Evolutionary conservation across 75 land plant genomes (phyloP).

Genomic region (Sequoiadendron giganteum): DNA sequence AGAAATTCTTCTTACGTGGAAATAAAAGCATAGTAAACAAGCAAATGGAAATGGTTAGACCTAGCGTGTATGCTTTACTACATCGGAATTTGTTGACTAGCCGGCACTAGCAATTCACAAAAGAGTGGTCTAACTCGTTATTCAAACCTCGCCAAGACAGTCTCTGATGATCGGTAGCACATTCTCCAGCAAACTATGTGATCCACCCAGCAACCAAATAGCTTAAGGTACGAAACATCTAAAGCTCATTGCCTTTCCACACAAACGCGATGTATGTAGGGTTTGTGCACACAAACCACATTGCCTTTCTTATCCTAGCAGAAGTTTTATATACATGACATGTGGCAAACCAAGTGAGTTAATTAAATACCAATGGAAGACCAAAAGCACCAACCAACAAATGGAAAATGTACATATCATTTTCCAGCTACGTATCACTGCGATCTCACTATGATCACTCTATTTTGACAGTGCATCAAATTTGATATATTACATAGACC

Average conservation of each 20-base stretch:
- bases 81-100: neutral
- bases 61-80: neutral
- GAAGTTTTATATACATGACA: too few relatives aligned
- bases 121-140: neutral
- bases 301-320: neutral
- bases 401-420: too few relatives aligned
- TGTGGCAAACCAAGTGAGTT: neutral
- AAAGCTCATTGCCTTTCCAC: too few relatives aligned
- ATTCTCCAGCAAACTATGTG: neutral
- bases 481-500: neutral
- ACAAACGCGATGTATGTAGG: neutral
- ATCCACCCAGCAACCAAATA: neutral
- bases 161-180: neutral
- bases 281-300: neutral
- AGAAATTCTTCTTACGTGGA: neutral
- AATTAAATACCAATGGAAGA: too few relatives aligned
- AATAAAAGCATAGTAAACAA: neutral
- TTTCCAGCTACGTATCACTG: too few relatives aligned
- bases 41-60: neutral
- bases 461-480: neutral
- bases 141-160: neutral
- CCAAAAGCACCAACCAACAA: too few relatives aligned
- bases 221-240: neutral
- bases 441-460: neutral
- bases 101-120: too few relatives aligned